Conservation (phyloP, 164 flowering plant species). For the Chimonanthus salicifolius region DNA sequence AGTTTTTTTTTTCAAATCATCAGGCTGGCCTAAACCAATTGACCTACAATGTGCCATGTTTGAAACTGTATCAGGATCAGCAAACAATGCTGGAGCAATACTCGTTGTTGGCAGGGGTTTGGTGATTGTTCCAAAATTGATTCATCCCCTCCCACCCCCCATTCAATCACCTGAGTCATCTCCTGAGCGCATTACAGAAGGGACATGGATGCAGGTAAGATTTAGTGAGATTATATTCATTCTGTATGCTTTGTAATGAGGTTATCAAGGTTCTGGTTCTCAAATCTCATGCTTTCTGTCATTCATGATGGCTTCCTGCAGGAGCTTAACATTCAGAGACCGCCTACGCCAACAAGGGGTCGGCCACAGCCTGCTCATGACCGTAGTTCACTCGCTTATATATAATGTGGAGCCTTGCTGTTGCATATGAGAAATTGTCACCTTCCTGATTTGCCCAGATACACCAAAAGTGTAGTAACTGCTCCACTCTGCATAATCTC, state of each 20-base stretch:
- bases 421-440: background rate
- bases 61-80: conserved; percentile 58
- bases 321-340: conserved; percentile 97
- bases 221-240: background rate
- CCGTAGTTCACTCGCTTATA: conserved; percentile 85
- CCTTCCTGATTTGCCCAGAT: background rate
- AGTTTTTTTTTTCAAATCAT: too few relatives aligned
- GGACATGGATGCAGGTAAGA: conserved; percentile 92
- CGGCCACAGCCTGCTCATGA: conserved; percentile 92
- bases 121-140: conserved; percentile 91
- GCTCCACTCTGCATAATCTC: background rate
- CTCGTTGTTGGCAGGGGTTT: conserved; percentile 89
- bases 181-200: conserved; percentile 70
- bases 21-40: too few relatives aligned
- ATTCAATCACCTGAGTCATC: conserved; percentile 89
- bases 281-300: background rate
- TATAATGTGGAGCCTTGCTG: conserved; percentile 27
- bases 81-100: conserved; percentile 96
- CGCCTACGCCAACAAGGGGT: conserved; percentile 96
- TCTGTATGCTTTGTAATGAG: background rate
- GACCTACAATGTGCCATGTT: background rate
- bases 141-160: conserved; percentile 99
- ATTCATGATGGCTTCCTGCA: conserved; percentile 15
- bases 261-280: background rate
- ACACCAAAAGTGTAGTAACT: background rate